Evolutionary conservation across 2,329 filamentous ascomycete species (phyloP).

Genomic region (Monosporascus cannonballus): DNA sequence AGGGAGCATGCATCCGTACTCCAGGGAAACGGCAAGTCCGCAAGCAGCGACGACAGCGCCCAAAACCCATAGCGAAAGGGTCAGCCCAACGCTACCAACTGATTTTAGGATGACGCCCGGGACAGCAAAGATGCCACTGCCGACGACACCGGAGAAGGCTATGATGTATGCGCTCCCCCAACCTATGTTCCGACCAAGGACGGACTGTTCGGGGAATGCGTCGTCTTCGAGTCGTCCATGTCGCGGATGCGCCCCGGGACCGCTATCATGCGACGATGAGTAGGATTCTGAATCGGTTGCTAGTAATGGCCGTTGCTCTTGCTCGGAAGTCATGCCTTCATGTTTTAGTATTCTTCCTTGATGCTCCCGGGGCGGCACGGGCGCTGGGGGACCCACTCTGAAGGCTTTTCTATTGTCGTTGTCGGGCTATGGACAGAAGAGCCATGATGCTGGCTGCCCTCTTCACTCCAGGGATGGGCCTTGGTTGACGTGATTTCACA

Average conservation of each 20-base stretch:
- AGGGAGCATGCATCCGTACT: slow-evolving; percentile 66
- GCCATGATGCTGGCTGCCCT: too few relatives aligned
- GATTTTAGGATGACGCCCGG: slow-evolving; percentile 61
- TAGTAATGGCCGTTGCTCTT: too few relatives aligned
- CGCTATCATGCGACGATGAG: too few relatives aligned
- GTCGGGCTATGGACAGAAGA: too few relatives aligned
- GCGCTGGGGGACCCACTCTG: too few relatives aligned
- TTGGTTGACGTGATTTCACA: too few relatives aligned
- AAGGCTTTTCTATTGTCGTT: too few relatives aligned
- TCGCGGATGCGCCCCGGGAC: not conserved
- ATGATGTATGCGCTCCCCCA: slow-evolving; percentile 62
- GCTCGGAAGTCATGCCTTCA: too few relatives aligned
- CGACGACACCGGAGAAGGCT: slow-evolving; percentile 62
- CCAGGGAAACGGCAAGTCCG: slow-evolving; percentile 55
- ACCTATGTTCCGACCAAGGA: slow-evolving; percentile 51
- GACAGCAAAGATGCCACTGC: slow-evolving; percentile 67
- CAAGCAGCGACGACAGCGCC: slow-evolving; percentile 57
- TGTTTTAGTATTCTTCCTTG: too few relatives aligned
- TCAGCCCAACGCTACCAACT: slow-evolving; percentile 60
- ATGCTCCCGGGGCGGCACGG: too few relatives aligned
- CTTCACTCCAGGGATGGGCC: too few relatives aligned
- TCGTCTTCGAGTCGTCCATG: slow-evolving; percentile 45
- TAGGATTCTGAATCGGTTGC: too few relatives aligned
- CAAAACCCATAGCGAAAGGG: slow-evolving; percentile 56
- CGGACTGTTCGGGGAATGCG: slow-evolving; percentile 52